Conservation (phyloP, 805 yeast species). For the Candida broadrunensis region DNA sequence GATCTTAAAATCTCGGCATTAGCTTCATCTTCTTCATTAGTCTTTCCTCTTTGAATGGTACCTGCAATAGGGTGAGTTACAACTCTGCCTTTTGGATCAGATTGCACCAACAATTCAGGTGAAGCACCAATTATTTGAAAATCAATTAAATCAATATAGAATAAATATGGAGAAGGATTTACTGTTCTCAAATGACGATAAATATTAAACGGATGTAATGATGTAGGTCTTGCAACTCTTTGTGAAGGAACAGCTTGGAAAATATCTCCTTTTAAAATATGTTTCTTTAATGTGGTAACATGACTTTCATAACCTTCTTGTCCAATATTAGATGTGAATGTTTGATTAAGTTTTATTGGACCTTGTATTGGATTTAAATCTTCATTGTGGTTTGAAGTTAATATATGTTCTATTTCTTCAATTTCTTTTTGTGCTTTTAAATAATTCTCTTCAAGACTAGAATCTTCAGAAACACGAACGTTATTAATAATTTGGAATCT, state of each 20-base stretch:
- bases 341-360: constrained; percentile 63
- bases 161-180: constrained; percentile 96
- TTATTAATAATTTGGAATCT: constrained; percentile 89
- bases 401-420: constrained; percentile 44
- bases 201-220: constrained; percentile 93
- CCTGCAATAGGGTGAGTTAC: constrained; percentile 99
- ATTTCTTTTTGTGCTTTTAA: constrained; percentile 17
- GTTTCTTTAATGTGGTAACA: constrained; percentile 71
- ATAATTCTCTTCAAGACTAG: constrained; percentile 13
- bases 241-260: constrained; percentile 99
- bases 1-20: constrained; percentile 71
- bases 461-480: constrained; percentile 45
- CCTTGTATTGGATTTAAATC: constrained; percentile 68
- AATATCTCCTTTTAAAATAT: constrained; percentile 87
- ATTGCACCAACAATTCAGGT: constrained; percentile 87
- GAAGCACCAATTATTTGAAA: constrained; percentile 97
- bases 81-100: constrained; percentile 68
- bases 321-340: constrained; percentile 86
- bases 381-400: constrained; percentile 43
- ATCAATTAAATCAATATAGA: constrained; percentile 86
- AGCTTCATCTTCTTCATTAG: constrained; percentile 86
- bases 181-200: constrained; percentile 93
- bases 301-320: constrained; percentile 88
- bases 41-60: constrained; percentile 85
- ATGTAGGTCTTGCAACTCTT: constrained; percentile 92